Evolutionary conservation across 208 protist species (phyloP), one percentile per base, ranked within the genome.

Genomic region (Trypanosoma mega): DNA sequence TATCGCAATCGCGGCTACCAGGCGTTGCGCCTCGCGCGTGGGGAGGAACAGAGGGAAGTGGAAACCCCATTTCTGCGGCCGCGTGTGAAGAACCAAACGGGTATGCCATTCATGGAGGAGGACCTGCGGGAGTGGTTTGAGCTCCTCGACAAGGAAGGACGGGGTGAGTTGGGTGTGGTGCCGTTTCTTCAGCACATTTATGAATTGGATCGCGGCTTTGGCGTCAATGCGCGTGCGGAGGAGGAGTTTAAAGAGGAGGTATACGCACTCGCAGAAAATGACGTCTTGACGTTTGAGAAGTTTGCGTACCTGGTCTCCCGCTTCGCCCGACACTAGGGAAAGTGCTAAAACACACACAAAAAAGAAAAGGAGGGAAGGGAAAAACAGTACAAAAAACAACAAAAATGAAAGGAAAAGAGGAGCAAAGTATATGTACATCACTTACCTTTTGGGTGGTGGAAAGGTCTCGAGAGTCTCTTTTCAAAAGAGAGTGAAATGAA

Each of bases 1-100:
- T 76, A 82, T 56, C 80, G 85, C 63, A 92, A 53, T 56, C 83
- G 85, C 64, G 78, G 75, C 1, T 92, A 92, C 62, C 85, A 92
- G 62, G 74, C 76, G 3, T 72, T 87, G 36, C 85, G 85, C 12
- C 68, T 92, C 16, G 76, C 71, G 9, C 75, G 80, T 68, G 82
- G 54, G 24, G 76, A 80, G 4, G 63, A 70, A 23, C 68, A 66
- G 49, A 73, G 72, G 24, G 68, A 67, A 54, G 31, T 71, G 64
- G 8, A 45, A 31, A 24, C 57, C 24, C 46, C 48, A 46, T 68
- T 71, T 21, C 70, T 62, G 55, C 72, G 26, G 16, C 31, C 66
- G 2, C 41, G 37, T 23, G 64, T 80, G n/a, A 29, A 76, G 29
- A 92, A 92, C 60, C 21, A 57, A n/a, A 80, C 85, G 1, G 76